Conservation (phyloP, 1,284 basidiomycete species). For the Marasmius sp. region DNA sequence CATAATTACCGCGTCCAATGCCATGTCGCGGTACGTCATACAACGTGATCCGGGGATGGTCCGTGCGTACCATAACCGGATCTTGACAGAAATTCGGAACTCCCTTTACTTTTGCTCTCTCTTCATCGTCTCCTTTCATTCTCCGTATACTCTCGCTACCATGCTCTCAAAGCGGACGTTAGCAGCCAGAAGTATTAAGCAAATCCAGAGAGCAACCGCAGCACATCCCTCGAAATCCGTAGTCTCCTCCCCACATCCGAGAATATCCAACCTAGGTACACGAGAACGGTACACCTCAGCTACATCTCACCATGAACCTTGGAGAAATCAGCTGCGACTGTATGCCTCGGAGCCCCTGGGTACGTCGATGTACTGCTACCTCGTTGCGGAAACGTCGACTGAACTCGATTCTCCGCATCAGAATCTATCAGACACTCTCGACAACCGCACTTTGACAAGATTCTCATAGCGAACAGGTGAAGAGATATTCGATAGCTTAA, state of each 20-base stretch:
- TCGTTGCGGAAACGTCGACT: not conserved
- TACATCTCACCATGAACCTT: not conserved
- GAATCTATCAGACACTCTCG: not conserved
- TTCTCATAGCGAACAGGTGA: conserved; percentile 82
- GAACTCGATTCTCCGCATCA: not conserved
- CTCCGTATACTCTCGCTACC: not conserved
- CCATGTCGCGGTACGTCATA: too few relatives aligned
- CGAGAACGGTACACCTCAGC: not conserved
- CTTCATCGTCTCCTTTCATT: not conserved
- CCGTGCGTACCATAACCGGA: not conserved
- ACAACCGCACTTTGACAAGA: conserved; percentile 53
- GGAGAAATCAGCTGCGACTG: not conserved
- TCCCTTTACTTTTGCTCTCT: not conserved
- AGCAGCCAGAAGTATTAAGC: not conserved
- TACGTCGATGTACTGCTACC: not conserved
- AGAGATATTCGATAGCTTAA: conserved; percentile 5
- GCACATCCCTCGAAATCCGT: not conserved
- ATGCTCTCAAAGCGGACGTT: not conserved
- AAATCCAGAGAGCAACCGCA: not conserved
- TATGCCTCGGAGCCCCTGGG: not conserved
- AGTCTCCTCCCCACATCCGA: not conserved
- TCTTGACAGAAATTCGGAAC: not conserved
- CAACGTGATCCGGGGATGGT: not conserved
- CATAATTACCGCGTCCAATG: too few relatives aligned
- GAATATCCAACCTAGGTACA: not conserved